A percentile compares a stretch with the other conserved stretches of the same genome.
Conservation (phyloP, 164 flowering plant genomes). For the Paratinospora sagittata region DNA sequence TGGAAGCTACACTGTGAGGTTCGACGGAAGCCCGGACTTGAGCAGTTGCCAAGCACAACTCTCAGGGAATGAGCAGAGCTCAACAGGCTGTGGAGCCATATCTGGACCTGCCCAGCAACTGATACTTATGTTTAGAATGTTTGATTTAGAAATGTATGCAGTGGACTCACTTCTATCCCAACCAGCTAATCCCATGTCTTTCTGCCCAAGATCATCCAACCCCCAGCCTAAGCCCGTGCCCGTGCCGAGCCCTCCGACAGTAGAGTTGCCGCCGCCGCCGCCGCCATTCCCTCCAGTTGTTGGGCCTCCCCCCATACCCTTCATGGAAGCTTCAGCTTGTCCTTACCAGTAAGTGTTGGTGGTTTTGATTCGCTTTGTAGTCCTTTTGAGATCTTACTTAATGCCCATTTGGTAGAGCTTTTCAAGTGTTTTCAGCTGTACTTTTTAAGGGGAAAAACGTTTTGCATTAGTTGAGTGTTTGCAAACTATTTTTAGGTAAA, state of each 20-base stretch:
- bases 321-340: slow-evolving; percentile 59
- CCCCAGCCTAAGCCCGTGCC: slow-evolving; percentile 27
- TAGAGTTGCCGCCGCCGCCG: neutral
- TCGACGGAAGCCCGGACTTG: slow-evolving; percentile 65
- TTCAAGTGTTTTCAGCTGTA: no score
- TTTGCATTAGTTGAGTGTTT: no score
- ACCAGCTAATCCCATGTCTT: slow-evolving; percentile 71
- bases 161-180: slow-evolving; percentile 67
- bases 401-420: no score
- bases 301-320: slow-evolving; percentile 28
- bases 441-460: no score
- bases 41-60: slow-evolving; percentile 58
- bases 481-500: no score
- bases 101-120: slow-evolving; percentile 52
- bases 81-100: slow-evolving; percentile 41
- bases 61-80: slow-evolving; percentile 32
- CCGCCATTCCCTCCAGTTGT: slow-evolving; percentile 20
- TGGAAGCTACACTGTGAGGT: slow-evolving; percentile 59
- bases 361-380: no score
- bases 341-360: slow-evolving; percentile 45
- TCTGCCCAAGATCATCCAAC: slow-evolving; percentile 44
- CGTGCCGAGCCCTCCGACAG: slow-evolving; percentile 12
- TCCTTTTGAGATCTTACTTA: no score
- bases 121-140: slow-evolving; percentile 53
- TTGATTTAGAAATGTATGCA: slow-evolving; percentile 48